These are phyloP conservation scores for Chalciporus pseudorubinellus DNA, from an alignment of 768 basidiomycete species.

Conservation along the genomic window DNA sequence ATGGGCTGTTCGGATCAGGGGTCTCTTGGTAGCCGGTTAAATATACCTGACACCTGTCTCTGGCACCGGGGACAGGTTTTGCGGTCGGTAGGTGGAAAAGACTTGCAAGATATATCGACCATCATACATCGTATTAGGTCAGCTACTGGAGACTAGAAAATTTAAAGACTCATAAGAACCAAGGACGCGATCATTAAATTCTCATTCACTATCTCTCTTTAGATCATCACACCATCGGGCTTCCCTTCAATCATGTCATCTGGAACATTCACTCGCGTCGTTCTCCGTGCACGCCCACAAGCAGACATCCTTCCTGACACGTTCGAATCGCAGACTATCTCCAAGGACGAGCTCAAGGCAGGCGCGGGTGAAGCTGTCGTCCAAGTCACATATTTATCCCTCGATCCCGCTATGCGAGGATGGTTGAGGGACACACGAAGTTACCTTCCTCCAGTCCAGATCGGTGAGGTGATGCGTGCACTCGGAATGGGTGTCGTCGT, in stretches of 20 bases:
- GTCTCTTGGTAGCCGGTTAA: no score
- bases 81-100: no score
- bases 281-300: constrained; percentile 72
- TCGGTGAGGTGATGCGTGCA: constrained; percentile 80
- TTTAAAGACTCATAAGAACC: no score
- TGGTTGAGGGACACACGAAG: constrained; percentile 74
- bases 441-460: constrained; percentile 68
- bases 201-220: background rate
- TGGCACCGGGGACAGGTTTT: no score
- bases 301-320: constrained; percentile 69
- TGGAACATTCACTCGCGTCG: constrained; percentile 57
- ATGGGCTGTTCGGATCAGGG: no score
- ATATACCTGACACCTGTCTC: no score
- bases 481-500: constrained; percentile 65
- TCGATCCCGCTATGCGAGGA: constrained; percentile 89
- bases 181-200: background rate
- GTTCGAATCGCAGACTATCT: constrained; percentile 59
- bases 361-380: constrained; percentile 60
- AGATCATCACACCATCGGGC: background rate
- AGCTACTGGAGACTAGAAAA: no score
- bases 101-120: no score
- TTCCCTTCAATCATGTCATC: constrained; percentile 16
- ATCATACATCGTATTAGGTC: no score
- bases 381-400: constrained; percentile 71
- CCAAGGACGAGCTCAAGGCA: constrained; percentile 52